Conservation (phyloP, 2,329 filamentous ascomycete species). For the Alternaria atra region DNA sequence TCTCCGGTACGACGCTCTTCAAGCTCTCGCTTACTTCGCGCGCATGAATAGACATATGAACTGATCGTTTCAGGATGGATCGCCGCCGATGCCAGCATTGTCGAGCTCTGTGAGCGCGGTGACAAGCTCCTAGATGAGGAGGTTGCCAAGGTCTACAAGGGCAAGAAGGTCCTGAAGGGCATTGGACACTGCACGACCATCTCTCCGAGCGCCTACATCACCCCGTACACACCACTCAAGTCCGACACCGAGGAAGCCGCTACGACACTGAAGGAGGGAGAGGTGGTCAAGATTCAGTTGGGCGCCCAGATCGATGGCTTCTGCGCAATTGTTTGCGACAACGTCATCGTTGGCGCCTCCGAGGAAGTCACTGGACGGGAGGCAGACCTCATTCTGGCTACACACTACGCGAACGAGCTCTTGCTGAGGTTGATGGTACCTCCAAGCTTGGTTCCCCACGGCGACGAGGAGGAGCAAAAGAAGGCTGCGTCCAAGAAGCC, state of each 20-base stretch:
- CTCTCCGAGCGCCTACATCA: constrained; percentile 92
- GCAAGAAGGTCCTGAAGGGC: constrained; percentile 96
- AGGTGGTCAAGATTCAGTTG: constrained; percentile 97
- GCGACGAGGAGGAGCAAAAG: constrained; percentile 93
- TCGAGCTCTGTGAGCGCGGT: constrained; percentile 93
- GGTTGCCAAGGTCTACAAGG: constrained; percentile 94
- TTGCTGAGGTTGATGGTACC: constrained; percentile 90
- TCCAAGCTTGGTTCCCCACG: constrained; percentile 81
- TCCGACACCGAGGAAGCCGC: constrained; percentile 87
- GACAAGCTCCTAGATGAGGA: constrained; percentile 96
- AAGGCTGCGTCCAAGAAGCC: constrained; percentile 83
- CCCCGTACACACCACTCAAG: constrained; percentile 91
- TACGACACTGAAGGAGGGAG: constrained; percentile 79
- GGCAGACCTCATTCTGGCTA: constrained; percentile 89
- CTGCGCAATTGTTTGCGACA: constrained; percentile 94
- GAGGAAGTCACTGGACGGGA: constrained; percentile 76
- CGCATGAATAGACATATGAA: constrained; percentile 13
- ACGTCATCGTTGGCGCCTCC: constrained; percentile 75
- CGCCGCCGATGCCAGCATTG: constrained; percentile 87
- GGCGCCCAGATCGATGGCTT: constrained; percentile 98
- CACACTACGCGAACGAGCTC: constrained; percentile 94
- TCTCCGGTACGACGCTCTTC: constrained; percentile 62
- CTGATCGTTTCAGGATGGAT: constrained; percentile 66
- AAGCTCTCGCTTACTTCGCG: neutral
- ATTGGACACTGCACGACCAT: constrained; percentile 94